Conservation (phyloP, 495 filamentous ascomycete genomes). For the Daldinia grandis region DNA sequence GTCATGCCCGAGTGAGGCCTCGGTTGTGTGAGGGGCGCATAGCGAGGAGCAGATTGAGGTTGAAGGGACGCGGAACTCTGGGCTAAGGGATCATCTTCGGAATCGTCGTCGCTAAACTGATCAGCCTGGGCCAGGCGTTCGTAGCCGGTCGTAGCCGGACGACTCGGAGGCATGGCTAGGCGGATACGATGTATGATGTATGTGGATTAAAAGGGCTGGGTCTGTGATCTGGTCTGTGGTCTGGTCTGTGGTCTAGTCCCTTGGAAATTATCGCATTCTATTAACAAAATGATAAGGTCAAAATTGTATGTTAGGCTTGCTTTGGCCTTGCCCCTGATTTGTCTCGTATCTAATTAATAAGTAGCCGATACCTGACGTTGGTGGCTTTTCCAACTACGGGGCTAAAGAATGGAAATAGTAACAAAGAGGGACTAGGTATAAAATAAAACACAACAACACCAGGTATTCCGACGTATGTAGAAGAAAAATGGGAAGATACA, state of each 20-base stretch:
- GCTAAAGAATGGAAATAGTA: conserved; percentile 27
- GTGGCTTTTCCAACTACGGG: conserved; percentile 26
- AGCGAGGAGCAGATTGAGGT: conserved; percentile 70
- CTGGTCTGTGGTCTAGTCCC: neutral
- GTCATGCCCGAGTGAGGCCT: conserved; percentile 69
- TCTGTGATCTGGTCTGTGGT: neutral
- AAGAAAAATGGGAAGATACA: neutral
- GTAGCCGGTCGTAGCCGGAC: conserved; percentile 87
- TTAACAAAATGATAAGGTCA: conserved; percentile 2
- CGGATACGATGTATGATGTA: neutral
- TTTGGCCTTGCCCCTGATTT: conserved; percentile 33
- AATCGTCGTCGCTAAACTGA: conserved; percentile 81
- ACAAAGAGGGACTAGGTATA: conserved; percentile 30
- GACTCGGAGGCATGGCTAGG: conserved; percentile 51
- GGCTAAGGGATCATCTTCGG: conserved; percentile 69
- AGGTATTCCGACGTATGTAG: neutral
- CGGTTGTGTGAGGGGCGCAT: conserved; percentile 70
- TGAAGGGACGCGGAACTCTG: conserved; percentile 63
- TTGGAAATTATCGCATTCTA: conserved; percentile 29
- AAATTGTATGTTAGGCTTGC: conserved; percentile 7
- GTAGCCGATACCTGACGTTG: conserved; percentile 15
- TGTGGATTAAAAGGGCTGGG: neutral
- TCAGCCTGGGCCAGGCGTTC: conserved; percentile 92
- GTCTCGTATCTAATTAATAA: conserved; percentile 33
- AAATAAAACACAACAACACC: conserved; percentile 4